Evolutionary conservation across 306 rosid species (phyloP), one percentile per base, ranked within the genome.

Genomic region (Prunus mongolica): DNA sequence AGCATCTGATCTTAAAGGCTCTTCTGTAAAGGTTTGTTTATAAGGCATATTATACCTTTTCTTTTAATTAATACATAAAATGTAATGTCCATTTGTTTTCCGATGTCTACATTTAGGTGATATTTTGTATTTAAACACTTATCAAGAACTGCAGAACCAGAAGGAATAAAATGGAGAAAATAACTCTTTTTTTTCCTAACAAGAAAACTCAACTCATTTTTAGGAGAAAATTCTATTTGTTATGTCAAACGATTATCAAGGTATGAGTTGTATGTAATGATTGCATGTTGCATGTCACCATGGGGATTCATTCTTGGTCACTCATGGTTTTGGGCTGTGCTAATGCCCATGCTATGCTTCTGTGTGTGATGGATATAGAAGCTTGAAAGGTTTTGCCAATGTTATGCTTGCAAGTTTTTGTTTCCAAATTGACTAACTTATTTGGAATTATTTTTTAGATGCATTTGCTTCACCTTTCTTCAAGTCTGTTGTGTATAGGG

Each of bases 1-100:
- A 67, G 90, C 97, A 60, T 81, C 97, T 78, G 99, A 96, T 78
- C 84, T 96, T 66, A 89, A 89, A 82, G 96, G 98, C 81, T 89
- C 93, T 74, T 89, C 96, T 81, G 87, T 91, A 76, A 96, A 92
- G 99, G 99, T 92, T 77, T 76, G 91, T 82, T 73, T 82, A 47
- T 65, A 24, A 67, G 34, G 25, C 61, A 16, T 68, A 76, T 75
- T 54, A 70, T 67, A 8, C 2, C 20, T 9, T n/a, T 18, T 61
- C 66, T 66, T 34, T 13, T 65, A n/a, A 16, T 25, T 64, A n/a
- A 56, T 64, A 25, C 50, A 22, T 66, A 22, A 20, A 28, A 63
- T 71, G 58, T 12, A 12, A 38, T 20, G 3, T 20, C 51, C 24
- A 32, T 51, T 71, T 71, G 12, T 50, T 22, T 49, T 50, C 24